These are phyloP conservation scores for Penicillium sp. DNA, from an alignment of 2,329 filamentous ascomycete genomes.

Conservation along the genomic window DNA sequence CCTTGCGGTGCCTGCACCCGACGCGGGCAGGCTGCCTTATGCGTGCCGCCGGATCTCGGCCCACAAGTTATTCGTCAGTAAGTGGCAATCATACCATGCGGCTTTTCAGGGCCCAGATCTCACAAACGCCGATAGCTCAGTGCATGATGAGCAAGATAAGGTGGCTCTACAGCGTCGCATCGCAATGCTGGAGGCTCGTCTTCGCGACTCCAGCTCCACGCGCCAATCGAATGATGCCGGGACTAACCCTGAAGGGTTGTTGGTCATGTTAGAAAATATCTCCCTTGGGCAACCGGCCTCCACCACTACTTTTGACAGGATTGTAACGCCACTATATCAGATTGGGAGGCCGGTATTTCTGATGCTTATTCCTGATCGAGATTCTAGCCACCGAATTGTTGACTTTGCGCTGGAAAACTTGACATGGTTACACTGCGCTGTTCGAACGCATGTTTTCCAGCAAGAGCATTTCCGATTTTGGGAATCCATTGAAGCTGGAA, in stretches of 20 bases:
- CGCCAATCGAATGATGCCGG: neutral
- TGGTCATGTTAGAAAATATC: neutral
- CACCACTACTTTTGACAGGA: neutral
- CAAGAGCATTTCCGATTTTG: constrained; percentile 5
- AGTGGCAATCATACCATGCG: no score
- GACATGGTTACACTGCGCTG: constrained; percentile 9
- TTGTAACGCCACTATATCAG: neutral
- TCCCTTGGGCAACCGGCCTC: neutral
- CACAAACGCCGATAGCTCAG: neutral
- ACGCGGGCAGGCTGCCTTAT: constrained; percentile 1
- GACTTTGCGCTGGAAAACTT: constrained; percentile 4
- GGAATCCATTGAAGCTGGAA: neutral
- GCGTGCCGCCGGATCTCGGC: neutral
- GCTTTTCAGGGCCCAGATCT: no score
- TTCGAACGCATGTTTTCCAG: constrained; percentile 1
- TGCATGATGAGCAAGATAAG: neutral
- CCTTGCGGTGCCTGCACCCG: constrained; percentile 6
- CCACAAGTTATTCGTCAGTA: no score
- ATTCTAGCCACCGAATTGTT: constrained; percentile 1
- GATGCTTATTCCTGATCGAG: neutral
- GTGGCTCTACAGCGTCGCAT: neutral
- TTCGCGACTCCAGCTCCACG: neutral
- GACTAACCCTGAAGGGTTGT: neutral
- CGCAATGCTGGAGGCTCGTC: neutral
- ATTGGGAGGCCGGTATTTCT: neutral